phyloP scores from a whole-genome alignment of 2,329 filamentous ascomycete species.

The Pseudopithomyces chartarum region DNA sequence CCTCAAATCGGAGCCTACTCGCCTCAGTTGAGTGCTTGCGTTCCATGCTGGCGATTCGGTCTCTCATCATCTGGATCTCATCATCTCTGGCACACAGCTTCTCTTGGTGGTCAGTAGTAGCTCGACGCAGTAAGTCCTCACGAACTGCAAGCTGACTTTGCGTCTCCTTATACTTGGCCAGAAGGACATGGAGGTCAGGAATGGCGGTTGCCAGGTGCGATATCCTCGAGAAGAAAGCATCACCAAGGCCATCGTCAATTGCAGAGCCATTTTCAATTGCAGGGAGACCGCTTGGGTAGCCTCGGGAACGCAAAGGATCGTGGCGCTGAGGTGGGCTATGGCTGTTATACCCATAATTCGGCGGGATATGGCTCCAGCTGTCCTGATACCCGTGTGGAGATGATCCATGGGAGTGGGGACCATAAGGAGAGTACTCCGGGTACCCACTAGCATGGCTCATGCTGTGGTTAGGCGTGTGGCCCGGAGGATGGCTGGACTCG shows the following conservation, averaged over 20 bases:
- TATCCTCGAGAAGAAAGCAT: constrained; percentile 46
- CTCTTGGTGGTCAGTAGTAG: constrained; percentile 56
- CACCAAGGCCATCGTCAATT: constrained; percentile 42
- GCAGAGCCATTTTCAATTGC: constrained; percentile 37
- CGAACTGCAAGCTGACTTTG: constrained; percentile 56
- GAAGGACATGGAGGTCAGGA: constrained; percentile 44
- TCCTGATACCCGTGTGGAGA: constrained; percentile 41
- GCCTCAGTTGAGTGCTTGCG: constrained; percentile 57
- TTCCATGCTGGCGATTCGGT: constrained; percentile 55
- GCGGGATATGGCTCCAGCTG: constrained; percentile 41
- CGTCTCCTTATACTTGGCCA: constrained; percentile 55
- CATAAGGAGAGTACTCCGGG: constrained; percentile 37
- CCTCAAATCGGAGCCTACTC: constrained; percentile 56
- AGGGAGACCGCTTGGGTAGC: constrained; percentile 33
- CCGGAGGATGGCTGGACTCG: constrained; percentile 35
- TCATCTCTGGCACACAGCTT: constrained; percentile 57
- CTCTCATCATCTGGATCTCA: constrained; percentile 58
- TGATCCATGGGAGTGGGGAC: constrained; percentile 41
- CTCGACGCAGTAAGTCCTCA: constrained; percentile 56
- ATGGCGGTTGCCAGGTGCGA: constrained; percentile 45
- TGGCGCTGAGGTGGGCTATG: constrained; percentile 40
- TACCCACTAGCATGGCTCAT: constrained; percentile 42
- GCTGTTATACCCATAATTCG: constrained; percentile 42
- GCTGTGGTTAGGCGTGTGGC: constrained; percentile 35
- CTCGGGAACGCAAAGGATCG: constrained; percentile 44